Base-by-base conservation (phyloP, 106 monocot species). In the Dendrobium officinale region DNA sequence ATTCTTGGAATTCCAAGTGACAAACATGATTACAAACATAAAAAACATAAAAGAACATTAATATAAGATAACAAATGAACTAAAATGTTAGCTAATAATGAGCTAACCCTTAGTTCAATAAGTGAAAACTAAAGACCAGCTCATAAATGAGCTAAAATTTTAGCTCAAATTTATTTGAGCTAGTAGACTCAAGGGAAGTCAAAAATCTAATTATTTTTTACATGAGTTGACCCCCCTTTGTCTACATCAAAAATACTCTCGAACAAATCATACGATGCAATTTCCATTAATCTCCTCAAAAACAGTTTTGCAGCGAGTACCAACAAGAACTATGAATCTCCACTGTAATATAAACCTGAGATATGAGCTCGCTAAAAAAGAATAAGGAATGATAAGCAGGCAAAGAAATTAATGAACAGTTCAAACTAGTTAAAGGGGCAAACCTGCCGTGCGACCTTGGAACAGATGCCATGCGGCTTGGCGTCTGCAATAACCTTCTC, bases 391-490 rank as follows among this genome's bases (percentile, higher is more conserved):
- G 37, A 33, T 33, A 70, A 33, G 16, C 4, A 3, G n/a, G 26
- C 64, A 24, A n/a, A 66, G 16, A 70, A 70, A 70, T 70, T 70
- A 37, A 37, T 3, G 8, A 37, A 27, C 5, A 67, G 27, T 5
- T 26, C 27, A 67, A 70, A 37, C 37, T 70, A 70, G 70, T 37
- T 7, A 15, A 37, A 37, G 70, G 41, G 64, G 4, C 73, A 49
- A 20, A 95, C 95, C 93, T 93, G 95, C 24, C 88, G 76, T 5
- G 93, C 89, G 22, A 91, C 85, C 79, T 95, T 93, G 31, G 95
- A 95, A 85, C 95, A 95, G 4, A 86, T 56, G 29, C 79, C 84
- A 0, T 87, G 80, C 1, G 91, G 87, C 73, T 85, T 95, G 4
- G 47, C 93, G 54, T 88, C 91, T 6, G 37, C 81, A 72, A 91